Conservation (phyloP, 108 stramenopile genomes). For the Aurantiochytrium sp. region DNA sequence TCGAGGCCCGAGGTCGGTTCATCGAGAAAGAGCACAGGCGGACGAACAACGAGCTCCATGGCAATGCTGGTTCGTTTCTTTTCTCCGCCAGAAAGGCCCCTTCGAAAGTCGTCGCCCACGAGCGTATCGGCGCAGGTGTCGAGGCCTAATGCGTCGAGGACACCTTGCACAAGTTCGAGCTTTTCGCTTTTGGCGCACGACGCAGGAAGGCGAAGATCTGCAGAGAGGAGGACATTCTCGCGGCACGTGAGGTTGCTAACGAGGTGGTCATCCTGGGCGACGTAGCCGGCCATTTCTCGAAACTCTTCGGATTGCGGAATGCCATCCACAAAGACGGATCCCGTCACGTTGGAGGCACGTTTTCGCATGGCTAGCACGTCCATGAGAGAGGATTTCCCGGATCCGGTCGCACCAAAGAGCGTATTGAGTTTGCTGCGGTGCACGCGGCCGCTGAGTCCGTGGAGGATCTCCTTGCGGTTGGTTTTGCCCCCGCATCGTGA, state of each 20-base stretch:
- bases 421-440: neutral
- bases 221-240: neutral
- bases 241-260: neutral
- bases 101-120: slow-evolving; percentile 45
- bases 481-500: neutral
- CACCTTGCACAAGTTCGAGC: neutral
- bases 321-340: neutral
- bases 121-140: slow-evolving; percentile 29
- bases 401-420: neutral
- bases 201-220: neutral
- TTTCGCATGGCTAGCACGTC: neutral
- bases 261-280: neutral
- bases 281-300: neutral
- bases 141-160: neutral
- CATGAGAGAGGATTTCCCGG: neutral
- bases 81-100: slow-evolving; percentile 74
- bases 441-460: neutral
- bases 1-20: slow-evolving; percentile 49
- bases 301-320: neutral
- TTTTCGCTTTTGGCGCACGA: neutral
- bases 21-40: slow-evolving; percentile 65
- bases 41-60: slow-evolving; percentile 65
- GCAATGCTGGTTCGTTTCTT: slow-evolving; percentile 72
- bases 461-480: neutral
- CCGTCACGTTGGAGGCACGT: neutral